These are phyloP conservation scores for Paramyrothecium sp. DNA, from an alignment of 2,329 filamentous ascomycete species.

Conservation along the genomic window DNA sequence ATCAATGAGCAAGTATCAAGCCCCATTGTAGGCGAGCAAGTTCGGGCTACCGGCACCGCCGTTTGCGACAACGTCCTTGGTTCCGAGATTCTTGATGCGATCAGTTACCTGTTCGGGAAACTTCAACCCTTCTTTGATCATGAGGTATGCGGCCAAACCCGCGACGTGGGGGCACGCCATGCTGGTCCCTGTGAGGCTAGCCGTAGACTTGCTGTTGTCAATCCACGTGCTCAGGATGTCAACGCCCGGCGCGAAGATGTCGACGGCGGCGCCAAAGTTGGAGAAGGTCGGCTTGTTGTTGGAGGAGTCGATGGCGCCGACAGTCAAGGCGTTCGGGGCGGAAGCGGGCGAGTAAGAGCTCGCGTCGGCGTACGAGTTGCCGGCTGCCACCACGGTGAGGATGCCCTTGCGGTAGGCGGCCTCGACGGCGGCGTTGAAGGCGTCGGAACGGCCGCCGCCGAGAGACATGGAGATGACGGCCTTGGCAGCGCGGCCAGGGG, in stretches of 20 bases:
- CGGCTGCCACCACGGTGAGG: conserved; percentile 53
- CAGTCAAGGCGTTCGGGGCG: conserved; percentile 46
- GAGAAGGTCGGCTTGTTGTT: conserved; percentile 42
- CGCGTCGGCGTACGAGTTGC: conserved; percentile 45
- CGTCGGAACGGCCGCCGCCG: conserved; percentile 40
- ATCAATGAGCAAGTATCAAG: not conserved
- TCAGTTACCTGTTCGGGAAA: conserved; percentile 40
- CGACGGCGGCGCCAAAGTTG: conserved; percentile 47
- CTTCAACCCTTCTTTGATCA: conserved; percentile 23
- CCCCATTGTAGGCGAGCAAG: conserved; percentile 47
- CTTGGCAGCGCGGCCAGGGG: conserved; percentile 34
- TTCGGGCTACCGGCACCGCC: conserved; percentile 37
- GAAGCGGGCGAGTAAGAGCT: conserved; percentile 45
- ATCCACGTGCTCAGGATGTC: conserved; percentile 46
- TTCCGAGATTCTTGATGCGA: conserved; percentile 39
- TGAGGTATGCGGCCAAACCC: conserved; percentile 57
- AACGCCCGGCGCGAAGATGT: conserved; percentile 51
- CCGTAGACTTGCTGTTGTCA: conserved; percentile 36
- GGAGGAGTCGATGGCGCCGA: conserved; percentile 44
- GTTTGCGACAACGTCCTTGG: conserved; percentile 33
- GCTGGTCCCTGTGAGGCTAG: conserved; percentile 55
- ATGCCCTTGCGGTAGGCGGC: conserved; percentile 44
- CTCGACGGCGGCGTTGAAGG: conserved; percentile 50
- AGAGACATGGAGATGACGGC: conserved; percentile 57
- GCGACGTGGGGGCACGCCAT: conserved; percentile 63